Base-by-base conservation (phyloP, 345 rosid genomes). In the Turritis glabra region DNA sequence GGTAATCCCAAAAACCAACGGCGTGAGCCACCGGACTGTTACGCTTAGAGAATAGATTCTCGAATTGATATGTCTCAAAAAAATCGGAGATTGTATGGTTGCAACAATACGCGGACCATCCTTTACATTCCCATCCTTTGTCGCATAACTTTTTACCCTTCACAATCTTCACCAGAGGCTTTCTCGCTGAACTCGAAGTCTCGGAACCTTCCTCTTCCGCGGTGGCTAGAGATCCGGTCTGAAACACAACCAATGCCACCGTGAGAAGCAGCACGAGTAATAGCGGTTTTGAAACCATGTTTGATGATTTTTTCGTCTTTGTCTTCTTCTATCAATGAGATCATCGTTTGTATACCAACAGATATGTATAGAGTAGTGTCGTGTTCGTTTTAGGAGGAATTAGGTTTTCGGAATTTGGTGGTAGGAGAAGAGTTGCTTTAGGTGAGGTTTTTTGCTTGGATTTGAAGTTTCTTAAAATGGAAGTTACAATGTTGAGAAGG, bases 71-170 rank as follows among this genome's bases (percentile, higher is more conserved):
- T 0, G 96, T 78, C 33, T 90, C 84, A 76, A 88, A 90, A 73
- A 66, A 80, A 72, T 88, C 91, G 11, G 91, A 86, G 48, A 90
- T 82, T 17, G 93, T 85, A 1, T 84, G 84, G 83, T 90, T 90
- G 72, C 96, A 90, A 46, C 96, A 90, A 55, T 78, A 83, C 58
- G 66, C 72, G 5, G 96, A 90, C 48, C 71, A 75, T 17, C 85
- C 88, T 77, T 90, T 88, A 46, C 96, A 90, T 63, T 90, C 96
- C 96, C 96, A 86, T 43, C 96, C 91, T 73, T 80, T 84, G 79
- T 77, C 86, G 35, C 93, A 90, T 68, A 86, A 2, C 52, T 84
- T 88, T 84, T 86, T 88, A 10, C 91, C 91, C 75, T 86, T 84
- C 14, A 88, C 91, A 0, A 80, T 73, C 79, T 90, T 88, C 74